phyloP scores from a whole-genome alignment of 306 rosid genomes.

The Coriaria nepalensis region DNA sequence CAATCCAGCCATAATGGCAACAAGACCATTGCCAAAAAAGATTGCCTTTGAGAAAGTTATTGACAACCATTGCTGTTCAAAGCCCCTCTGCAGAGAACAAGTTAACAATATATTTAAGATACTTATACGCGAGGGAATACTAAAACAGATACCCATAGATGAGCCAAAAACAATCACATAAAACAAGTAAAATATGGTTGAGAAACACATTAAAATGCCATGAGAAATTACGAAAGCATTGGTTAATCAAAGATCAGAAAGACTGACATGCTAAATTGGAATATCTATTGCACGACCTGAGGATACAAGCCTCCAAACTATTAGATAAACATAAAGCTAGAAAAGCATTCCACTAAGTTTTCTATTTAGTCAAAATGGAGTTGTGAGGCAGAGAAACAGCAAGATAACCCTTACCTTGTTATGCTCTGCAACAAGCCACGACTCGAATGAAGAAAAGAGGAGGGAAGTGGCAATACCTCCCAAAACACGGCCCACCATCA shows the following conservation, averaged over 20 bases:
- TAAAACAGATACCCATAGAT: background rate
- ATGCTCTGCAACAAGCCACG: conserved; percentile 99
- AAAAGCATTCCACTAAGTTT: background rate
- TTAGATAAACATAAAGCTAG: no score
- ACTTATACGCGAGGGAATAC: background rate
- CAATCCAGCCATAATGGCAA: conserved; percentile 78
- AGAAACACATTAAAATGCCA: no score
- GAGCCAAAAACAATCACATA: no score
- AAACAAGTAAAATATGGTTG: no score
- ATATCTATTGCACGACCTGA: no score
- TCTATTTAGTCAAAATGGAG: background rate
- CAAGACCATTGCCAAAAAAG: conserved; percentile 87
- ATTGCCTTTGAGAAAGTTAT: conserved; percentile 85
- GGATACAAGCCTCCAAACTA: no score
- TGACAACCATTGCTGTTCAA: conserved; percentile 93
- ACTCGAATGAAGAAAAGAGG: conserved; percentile 88
- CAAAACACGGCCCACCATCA: conserved; percentile 91
- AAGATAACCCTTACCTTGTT: conserved; percentile 46
- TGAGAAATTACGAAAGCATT: no score
- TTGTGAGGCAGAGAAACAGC: background rate
- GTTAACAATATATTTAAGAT: no score
- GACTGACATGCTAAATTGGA: no score
- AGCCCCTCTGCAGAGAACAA: conserved; percentile 50
- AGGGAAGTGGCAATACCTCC: conserved; percentile 97
- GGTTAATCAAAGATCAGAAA: no score